These are phyloP conservation scores for Ploettnerulaceae sp. DNA, from an alignment of 2,329 filamentous ascomycete genomes.

Conservation along the genomic window DNA sequence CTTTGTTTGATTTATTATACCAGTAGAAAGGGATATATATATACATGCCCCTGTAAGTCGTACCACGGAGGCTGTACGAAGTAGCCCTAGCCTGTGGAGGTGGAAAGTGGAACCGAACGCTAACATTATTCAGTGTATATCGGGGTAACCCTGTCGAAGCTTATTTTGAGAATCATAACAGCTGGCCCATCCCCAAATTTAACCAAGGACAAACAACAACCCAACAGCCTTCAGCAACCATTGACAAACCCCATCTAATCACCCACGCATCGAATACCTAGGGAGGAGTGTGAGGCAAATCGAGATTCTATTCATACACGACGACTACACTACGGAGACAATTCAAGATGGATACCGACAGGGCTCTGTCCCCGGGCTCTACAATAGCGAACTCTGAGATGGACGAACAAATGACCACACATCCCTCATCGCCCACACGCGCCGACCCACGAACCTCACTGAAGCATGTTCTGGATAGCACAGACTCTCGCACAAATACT, in stretches of 20 bases:
- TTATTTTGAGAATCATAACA: constrained; percentile 2
- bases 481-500: constrained; percentile 26
- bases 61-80: no score
- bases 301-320: neutral
- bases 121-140: no score
- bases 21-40: no score
- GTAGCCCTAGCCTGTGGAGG: no score
- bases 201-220: neutral
- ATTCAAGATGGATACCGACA: neutral
- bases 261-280: neutral
- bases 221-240: neutral
- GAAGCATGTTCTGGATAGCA: constrained; percentile 26
- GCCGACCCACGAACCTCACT: constrained; percentile 28
- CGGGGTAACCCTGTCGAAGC: constrained; percentile 8
- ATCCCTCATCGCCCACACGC: constrained; percentile 28
- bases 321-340: no score
- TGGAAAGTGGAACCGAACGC: no score
- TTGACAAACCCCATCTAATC: neutral
- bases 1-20: no score
- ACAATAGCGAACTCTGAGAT: constrained; percentile 32
- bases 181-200: neutral
- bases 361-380: constrained; percentile 23
- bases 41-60: no score
- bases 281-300: neutral
- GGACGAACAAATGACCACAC: constrained; percentile 27